phyloP scores from a whole-genome alignment of 228 moss, liverwort and hornwort species.

The Sphagnum fallax region DNA sequence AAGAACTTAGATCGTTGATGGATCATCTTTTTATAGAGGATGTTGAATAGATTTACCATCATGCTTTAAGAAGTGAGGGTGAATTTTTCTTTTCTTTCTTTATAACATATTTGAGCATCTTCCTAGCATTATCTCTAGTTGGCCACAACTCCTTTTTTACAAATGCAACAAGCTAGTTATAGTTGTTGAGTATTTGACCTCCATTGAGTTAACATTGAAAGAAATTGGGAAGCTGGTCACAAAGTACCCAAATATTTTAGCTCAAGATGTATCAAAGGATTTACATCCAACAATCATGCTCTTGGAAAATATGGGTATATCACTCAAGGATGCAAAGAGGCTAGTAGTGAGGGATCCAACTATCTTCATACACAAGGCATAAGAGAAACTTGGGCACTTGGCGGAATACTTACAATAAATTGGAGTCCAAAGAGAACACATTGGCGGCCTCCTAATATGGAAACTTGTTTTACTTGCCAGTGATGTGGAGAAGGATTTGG shows the following conservation, averaged over 20 bases:
- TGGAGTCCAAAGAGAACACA: conserved; percentile 35
- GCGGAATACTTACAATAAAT: conserved; percentile 27
- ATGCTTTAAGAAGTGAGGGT: no score
- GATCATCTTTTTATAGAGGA: no score
- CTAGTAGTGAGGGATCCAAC: conserved; percentile 45
- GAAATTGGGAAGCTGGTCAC: conserved; percentile 51
- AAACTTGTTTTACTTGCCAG: conserved; percentile 43
- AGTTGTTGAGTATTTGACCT: conserved; percentile 36
- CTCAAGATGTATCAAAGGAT: conserved; percentile 29
- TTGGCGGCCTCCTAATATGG: conserved; percentile 31
- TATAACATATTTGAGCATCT: conserved; percentile 11
- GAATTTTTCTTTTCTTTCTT: no score
- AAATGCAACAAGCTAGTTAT: conserved; percentile 31
- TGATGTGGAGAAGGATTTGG: conserved; percentile 49
- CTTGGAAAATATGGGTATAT: conserved; percentile 27
- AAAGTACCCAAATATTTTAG: conserved; percentile 44
- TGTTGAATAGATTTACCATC: no score
- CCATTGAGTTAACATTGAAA: conserved; percentile 31
- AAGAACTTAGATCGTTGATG: no score
- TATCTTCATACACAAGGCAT: conserved; percentile 33
- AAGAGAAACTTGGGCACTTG: conserved; percentile 30
- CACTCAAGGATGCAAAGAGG: conserved; percentile 34
- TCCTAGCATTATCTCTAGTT: conserved; percentile 30
- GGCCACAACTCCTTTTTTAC: conserved; percentile 39
- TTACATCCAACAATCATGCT: conserved; percentile 22